Conservation (phyloP, 176 grass and related monocot species). For the Musa schizocarpa region DNA sequence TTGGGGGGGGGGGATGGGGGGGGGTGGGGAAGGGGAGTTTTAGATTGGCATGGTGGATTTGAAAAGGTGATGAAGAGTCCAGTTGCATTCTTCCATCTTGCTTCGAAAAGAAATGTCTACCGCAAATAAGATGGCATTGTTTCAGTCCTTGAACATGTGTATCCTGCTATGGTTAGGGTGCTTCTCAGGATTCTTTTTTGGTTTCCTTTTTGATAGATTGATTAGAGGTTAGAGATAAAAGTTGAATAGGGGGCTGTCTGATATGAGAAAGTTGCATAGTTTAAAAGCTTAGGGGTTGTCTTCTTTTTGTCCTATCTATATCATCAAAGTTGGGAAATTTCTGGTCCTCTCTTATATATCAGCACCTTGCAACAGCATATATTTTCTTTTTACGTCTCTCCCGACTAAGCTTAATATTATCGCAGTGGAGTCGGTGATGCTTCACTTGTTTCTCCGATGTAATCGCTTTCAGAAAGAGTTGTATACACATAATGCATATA, state of each 20-base stretch:
- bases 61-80: background rate
- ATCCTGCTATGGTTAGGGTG: background rate
- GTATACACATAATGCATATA: too few species aligned
- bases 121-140: background rate
- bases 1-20: too few species aligned
- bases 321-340: background rate
- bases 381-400: background rate
- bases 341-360: background rate
- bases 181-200: background rate
- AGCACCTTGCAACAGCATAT: background rate
- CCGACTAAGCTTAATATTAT: too few species aligned
- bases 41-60: background rate
- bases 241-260: background rate
- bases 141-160: background rate
- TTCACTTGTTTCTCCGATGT: too few species aligned
- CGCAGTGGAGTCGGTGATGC: too few species aligned
- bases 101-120: background rate
- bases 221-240: background rate
- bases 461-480: too few species aligned
- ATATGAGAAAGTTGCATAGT: slow-evolving; percentile 2
- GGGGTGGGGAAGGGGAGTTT: background rate
- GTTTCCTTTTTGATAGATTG: background rate
- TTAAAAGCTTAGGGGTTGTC: background rate
- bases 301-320: background rate
- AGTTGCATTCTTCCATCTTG: background rate